Percentiles rank a stretch among this genome's conserved stretches.
Evolutionary conservation across 106 monocot genomes (phyloP).

Genomic region (Cymbidium sinense): DNA sequence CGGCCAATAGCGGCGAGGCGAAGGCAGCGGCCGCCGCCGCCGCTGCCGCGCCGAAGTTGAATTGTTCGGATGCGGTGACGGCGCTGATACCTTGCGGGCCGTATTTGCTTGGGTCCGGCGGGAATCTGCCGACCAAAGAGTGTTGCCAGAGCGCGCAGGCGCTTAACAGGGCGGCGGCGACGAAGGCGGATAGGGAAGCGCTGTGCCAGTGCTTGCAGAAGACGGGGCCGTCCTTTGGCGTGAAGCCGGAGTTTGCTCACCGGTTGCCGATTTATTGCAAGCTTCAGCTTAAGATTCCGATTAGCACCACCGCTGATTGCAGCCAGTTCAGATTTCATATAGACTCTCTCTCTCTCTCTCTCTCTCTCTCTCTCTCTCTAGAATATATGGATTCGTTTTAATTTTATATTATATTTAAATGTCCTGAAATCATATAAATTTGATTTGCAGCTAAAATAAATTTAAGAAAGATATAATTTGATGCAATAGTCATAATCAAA

Average conservation of each 20-base stretch:
- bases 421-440: too few relatives aligned
- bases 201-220: conserved; percentile 54
- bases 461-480: too few relatives aligned
- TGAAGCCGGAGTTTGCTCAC: conserved; percentile 32
- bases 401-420: too few relatives aligned
- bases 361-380: too few relatives aligned
- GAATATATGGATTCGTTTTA: too few relatives aligned
- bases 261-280: conserved; percentile 44
- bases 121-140: conserved; percentile 17
- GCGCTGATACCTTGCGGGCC: conserved; percentile 64
- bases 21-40: background rate
- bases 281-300: conserved; percentile 44
- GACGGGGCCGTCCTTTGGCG: conserved; percentile 73
- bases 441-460: too few relatives aligned
- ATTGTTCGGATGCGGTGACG: conserved; percentile 65
- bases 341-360: too few relatives aligned
- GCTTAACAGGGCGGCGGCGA: conserved; percentile 35
- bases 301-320: conserved; percentile 46
- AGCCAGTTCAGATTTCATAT: conserved; percentile 10
- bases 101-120: conserved; percentile 42
- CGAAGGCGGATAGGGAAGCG: conserved; percentile 17
- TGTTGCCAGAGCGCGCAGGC: conserved; percentile 61
- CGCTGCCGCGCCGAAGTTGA: conserved; percentile 10
- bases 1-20: too few relatives aligned
- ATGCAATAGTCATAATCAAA: too few relatives aligned